phyloP scores from a whole-genome alignment of 441 rosid genomes.

The Theobroma grandiflorum region DNA sequence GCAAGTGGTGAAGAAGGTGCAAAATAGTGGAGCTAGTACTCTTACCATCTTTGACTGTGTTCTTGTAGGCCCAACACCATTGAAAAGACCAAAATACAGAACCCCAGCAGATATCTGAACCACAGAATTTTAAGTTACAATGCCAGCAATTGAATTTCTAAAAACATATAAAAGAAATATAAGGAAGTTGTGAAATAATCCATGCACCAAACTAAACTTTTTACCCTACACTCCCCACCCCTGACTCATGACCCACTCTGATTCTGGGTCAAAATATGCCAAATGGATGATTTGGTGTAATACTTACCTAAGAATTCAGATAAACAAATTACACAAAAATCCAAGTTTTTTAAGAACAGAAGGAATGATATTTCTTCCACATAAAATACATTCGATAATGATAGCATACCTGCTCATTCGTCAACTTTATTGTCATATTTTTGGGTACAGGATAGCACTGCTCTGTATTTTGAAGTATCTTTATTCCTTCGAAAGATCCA shows the following conservation, averaged over 20 bases:
- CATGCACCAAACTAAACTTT: not conserved
- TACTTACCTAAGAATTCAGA: constrained; percentile 12
- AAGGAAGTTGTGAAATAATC: not conserved
- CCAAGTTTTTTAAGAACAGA: not conserved
- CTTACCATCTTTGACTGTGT: constrained; percentile 93
- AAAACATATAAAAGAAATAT: constrained; percentile 4
- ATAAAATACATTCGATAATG: not conserved
- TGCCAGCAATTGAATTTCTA: not conserved
- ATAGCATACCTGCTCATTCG: constrained; percentile 83
- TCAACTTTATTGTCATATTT: constrained; percentile 66
- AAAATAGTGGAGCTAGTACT: constrained; percentile 19
- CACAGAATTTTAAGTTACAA: constrained; percentile 18
- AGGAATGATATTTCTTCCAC: not conserved
- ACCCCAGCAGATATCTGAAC: constrained; percentile 89
- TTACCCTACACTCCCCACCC: not conserved
- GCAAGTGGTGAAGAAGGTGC: constrained; percentile 5
- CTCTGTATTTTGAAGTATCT: constrained; percentile 64
- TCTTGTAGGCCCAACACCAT: constrained; percentile 86
- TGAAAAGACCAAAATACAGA: constrained; percentile 92
- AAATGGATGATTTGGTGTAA: not conserved
- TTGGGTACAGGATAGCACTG: constrained; percentile 90
- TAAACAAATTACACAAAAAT: not conserved
- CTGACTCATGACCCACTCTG: not conserved
- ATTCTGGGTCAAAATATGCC: not conserved
- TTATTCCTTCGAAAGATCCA: constrained; percentile 61